These are phyloP conservation scores for Apiotrichum siamense DNA, from an alignment of 1,284 basidiomycete species.

Conservation along the genomic window DNA sequence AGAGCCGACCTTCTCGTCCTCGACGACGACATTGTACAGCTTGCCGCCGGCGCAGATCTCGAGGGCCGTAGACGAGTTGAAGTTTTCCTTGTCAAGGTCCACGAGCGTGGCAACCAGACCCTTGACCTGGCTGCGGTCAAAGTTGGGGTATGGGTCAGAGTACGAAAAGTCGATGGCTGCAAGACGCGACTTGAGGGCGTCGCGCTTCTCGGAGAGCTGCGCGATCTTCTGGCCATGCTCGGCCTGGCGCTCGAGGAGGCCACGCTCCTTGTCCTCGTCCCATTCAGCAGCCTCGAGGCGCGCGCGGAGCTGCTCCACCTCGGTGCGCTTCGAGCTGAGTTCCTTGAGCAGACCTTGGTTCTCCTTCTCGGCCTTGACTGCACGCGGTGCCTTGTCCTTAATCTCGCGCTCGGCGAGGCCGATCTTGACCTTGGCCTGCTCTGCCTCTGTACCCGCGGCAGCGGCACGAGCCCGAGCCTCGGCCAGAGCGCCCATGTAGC, in stretches of 20 bases:
- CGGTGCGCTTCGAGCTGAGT: constrained; percentile 57
- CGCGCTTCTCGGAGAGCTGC: constrained; percentile 66
- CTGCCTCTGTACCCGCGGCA: constrained; percentile 73
- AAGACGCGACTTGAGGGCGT: constrained; percentile 63
- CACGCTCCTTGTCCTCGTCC: constrained; percentile 69
- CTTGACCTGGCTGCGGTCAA: constrained; percentile 82
- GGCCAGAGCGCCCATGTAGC: constrained; percentile 94
- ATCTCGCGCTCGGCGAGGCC: constrained; percentile 75
- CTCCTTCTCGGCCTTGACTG: constrained; percentile 80
- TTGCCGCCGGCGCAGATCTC: constrained; percentile 88
- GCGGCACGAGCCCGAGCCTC: constrained; percentile 73
- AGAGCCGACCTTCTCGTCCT: constrained; percentile 82
- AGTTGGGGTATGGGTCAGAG: constrained; percentile 66
- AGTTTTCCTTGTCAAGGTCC: constrained; percentile 63
- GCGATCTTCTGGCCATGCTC: constrained; percentile 58
- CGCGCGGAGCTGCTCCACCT: constrained; percentile 57
- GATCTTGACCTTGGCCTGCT: constrained; percentile 75
- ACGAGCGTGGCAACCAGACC: constrained; percentile 88
- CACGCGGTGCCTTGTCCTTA: constrained; percentile 67
- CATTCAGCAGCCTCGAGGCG: constrained; percentile 65
- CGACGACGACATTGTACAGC: constrained; percentile 91
- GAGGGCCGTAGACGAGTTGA: constrained; percentile 77
- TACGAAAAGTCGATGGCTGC: constrained; percentile 80
- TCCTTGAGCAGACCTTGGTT: constrained; percentile 65
- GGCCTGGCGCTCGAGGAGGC: constrained; percentile 57